Base-by-base conservation (phyloP, 1,139 yeast species). In the Scheffersomyces titani region DNA sequence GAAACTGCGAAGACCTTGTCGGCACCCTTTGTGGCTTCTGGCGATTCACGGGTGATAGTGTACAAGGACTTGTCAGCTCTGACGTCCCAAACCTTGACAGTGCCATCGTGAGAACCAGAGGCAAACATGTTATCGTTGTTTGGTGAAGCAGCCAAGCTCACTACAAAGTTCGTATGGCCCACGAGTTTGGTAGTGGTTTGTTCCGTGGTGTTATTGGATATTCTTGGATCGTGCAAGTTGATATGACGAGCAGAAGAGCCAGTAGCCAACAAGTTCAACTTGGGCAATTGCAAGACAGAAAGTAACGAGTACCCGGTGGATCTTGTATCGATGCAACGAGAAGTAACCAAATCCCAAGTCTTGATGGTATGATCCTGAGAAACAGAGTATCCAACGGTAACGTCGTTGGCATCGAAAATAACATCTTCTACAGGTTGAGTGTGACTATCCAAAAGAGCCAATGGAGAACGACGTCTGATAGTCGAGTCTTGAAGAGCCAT, bases 241-340 rank as follows among this genome's bases (percentile, higher is more conserved):
- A 94, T 92, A 72, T 93, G 98, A 74, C 98, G 90, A 19, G 98
- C 98, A 16, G 97, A 89, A 3, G 98, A 92, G 20, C 99, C 99
- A 55, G 96, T 85, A 7, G 94, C 97, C 54, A 96, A 77, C 58
- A 94, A 78, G 61, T 88, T 85, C 59, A 85, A 77, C 59, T 78
- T 78, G 24, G 91, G 86, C 59, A 94, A 76, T 62, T 88, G 88
- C 50, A 88, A 80, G 50, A 93, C 75, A 1, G 97, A 89, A 52
- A 93, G 81, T 60, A 94, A 80, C 7, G 98, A 88, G 74, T 84
- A 92, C n/a, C 94, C 90, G 0, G 98, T 92, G 22, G 90, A 84
- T 73, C 92, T 88, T 5, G 98, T 90, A 70, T 92, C 98, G 49
- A 92, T 88, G 67, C 91, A 86, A 62, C 90, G 83, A 19, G 89